Percentiles rank a stretch among this genome's conserved stretches.
These are phyloP conservation scores for Entoloma clypeatum DNA, from an alignment of 1,284 basidiomycete genomes.

Conservation along the genomic window DNA sequence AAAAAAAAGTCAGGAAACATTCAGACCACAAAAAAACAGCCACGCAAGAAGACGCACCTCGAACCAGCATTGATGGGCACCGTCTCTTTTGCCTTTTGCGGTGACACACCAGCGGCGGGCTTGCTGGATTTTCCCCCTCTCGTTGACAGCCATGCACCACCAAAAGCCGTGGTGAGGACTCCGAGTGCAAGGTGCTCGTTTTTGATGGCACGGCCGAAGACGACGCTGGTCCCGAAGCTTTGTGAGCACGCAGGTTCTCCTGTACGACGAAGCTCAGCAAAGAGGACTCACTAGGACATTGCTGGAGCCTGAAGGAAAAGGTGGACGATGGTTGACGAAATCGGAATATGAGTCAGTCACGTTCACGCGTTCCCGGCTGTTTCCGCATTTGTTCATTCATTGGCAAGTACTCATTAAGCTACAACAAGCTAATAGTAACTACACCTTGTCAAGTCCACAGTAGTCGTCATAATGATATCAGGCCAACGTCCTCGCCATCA, in stretches of 20 bases:
- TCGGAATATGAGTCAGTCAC: no score
- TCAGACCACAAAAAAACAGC: not conserved
- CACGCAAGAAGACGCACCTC: slow-evolving; percentile 43
- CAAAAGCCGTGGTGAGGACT: slow-evolving; percentile 53
- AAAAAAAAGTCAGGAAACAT: slow-evolving; percentile 10
- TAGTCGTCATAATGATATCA: no score
- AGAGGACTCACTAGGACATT: slow-evolving; percentile 28
- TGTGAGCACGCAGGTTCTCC: slow-evolving; percentile 1
- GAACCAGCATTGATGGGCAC: slow-evolving; percentile 62
- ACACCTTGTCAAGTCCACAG: no score
- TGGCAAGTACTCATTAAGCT: no score
- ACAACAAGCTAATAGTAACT: no score
- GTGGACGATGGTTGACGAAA: no score
- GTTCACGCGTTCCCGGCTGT: no score
- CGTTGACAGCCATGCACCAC: slow-evolving; percentile 46
- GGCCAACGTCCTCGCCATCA: no score
- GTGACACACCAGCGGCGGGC: slow-evolving; percentile 37
- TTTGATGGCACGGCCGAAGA: slow-evolving; percentile 72
- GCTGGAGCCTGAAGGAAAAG: no score
- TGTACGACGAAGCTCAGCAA: not conserved
- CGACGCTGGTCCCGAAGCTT: no score
- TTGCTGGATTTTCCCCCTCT: slow-evolving; percentile 50
- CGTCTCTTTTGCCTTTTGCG: slow-evolving; percentile 53
- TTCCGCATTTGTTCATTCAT: no score
- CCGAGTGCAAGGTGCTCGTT: slow-evolving; percentile 73